These are phyloP conservation scores for Pyrus betulifolia DNA, from an alignment of 306 rosid genomes.

Conservation along the genomic window DNA sequence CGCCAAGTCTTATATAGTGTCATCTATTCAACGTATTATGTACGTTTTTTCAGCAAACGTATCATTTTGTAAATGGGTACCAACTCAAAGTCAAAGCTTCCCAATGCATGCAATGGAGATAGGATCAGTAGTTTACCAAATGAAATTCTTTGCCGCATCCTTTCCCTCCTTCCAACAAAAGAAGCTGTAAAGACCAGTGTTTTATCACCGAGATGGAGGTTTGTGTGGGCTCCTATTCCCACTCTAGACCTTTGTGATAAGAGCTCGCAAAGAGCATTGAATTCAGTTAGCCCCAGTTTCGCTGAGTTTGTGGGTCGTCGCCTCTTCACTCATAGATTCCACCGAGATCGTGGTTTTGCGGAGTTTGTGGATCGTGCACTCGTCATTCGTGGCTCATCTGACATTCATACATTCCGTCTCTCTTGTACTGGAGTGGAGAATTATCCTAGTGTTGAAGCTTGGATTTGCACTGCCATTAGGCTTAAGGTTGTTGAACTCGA, in stretches of 20 bases:
- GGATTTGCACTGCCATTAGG: not conserved
- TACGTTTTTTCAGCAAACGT: no score
- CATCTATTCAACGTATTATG: no score
- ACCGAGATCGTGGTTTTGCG: not conserved
- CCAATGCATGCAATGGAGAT: not conserved
- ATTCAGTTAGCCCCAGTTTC: not conserved
- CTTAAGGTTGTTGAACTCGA: not conserved
- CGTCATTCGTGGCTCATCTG: not conserved
- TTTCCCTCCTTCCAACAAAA: not conserved
- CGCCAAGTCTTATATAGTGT: no score
- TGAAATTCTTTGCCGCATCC: not conserved
- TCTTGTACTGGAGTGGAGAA: no score
- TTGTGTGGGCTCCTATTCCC: not conserved
- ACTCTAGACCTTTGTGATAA: not conserved
- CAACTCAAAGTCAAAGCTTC: no score
- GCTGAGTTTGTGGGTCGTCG: no score
- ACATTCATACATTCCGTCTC: no score
- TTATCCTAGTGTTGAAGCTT: no score
- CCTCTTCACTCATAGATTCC: no score
- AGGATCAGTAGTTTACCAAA: not conserved
- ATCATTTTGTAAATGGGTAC: no score
- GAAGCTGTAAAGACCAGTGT: conserved; percentile 1
- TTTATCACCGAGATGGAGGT: not conserved
- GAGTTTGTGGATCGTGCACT: not conserved
- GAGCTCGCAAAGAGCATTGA: no score